These are phyloP conservation scores for Pholiota conissans DNA, from an alignment of 768 basidiomycete species.

Conservation along the genomic window DNA sequence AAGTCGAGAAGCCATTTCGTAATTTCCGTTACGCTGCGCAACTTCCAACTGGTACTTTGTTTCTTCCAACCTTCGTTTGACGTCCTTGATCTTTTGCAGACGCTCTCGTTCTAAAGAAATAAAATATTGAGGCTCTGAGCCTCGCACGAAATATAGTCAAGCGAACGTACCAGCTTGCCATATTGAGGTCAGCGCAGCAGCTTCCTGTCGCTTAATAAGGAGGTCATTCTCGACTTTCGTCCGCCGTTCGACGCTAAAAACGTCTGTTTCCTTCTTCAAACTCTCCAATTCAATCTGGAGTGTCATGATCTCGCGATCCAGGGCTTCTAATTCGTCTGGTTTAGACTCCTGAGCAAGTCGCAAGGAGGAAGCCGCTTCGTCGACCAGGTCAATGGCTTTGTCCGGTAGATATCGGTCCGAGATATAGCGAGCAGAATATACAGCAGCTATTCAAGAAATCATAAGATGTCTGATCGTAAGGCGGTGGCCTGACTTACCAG, in stretches of 20 bases:
- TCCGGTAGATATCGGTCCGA: slow-evolving; percentile 88
- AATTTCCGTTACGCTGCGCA: slow-evolving; percentile 87
- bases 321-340: slow-evolving; percentile 79
- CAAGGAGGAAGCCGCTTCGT: slow-evolving; percentile 88
- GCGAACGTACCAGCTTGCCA: slow-evolving; percentile 69
- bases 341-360: slow-evolving; percentile 88
- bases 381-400: slow-evolving; percentile 90
- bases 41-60: slow-evolving; percentile 87
- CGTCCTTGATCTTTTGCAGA: slow-evolving; percentile 67
- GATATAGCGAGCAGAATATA: slow-evolving; percentile 83
- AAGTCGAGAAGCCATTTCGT: slow-evolving; percentile 79
- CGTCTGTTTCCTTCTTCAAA: slow-evolving; percentile 84
- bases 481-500: slow-evolving; percentile 44
- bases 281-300: slow-evolving; percentile 89
- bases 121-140: not conserved
- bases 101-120: slow-evolving; percentile 58
- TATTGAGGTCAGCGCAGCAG: slow-evolving; percentile 54
- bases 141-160: not conserved
- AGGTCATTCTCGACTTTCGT: slow-evolving; percentile 66
- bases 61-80: slow-evolving; percentile 74
- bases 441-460: slow-evolving; percentile 53
- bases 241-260: slow-evolving; percentile 77
- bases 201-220: slow-evolving; percentile 59
- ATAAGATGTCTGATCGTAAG: not conserved
- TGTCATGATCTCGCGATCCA: slow-evolving; percentile 83